Evolutionary conservation across 441 rosid species (phyloP).

Genomic region (Gossypium schwendimanii): DNA sequence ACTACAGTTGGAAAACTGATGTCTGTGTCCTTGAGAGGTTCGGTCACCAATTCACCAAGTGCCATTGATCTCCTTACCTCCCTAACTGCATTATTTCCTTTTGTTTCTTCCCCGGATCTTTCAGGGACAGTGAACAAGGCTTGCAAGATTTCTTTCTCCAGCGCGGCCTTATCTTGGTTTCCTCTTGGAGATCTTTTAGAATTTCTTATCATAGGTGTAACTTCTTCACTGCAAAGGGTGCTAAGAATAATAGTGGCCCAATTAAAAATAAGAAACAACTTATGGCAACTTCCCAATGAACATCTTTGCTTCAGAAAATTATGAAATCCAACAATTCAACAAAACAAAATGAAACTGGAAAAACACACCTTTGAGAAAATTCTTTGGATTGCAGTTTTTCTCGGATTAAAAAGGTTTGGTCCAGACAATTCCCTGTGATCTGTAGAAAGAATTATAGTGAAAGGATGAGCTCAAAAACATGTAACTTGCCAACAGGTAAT

Average conservation of each 20-base stretch:
- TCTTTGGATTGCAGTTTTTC: constrained; percentile 16
- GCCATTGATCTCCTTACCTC: constrained; percentile 24
- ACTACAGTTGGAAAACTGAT: constrained; percentile 21
- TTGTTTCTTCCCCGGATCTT: constrained; percentile 33
- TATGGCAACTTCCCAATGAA: constrained; percentile 1
- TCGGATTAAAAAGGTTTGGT: background rate
- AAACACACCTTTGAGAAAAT: constrained; percentile 27
- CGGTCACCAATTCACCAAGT: constrained; percentile 29
- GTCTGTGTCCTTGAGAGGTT: constrained; percentile 26
- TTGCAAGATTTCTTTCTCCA: constrained; percentile 40
- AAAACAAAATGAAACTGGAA: constrained; percentile 11
- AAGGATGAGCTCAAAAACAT: constrained; percentile 2
- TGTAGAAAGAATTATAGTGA: constrained; percentile 10
- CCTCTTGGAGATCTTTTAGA: constrained; percentile 13
- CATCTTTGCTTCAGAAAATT: background rate
- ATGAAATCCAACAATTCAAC: background rate
- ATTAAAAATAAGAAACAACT: background rate
- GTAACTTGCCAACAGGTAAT: background rate
- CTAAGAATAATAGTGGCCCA: background rate
- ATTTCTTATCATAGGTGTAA: constrained; percentile 20
- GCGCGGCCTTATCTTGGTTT: constrained; percentile 15
- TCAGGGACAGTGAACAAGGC: constrained; percentile 36
- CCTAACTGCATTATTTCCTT: constrained; percentile 14
- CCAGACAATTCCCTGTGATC: constrained; percentile 13
- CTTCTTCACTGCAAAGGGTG: constrained; percentile 20